A percentile compares a stretch with the other conserved stretches of the same genome.
Conservation (phyloP, 2,329 filamentous ascomycete genomes). For the Emericellopsis cladophorae region DNA sequence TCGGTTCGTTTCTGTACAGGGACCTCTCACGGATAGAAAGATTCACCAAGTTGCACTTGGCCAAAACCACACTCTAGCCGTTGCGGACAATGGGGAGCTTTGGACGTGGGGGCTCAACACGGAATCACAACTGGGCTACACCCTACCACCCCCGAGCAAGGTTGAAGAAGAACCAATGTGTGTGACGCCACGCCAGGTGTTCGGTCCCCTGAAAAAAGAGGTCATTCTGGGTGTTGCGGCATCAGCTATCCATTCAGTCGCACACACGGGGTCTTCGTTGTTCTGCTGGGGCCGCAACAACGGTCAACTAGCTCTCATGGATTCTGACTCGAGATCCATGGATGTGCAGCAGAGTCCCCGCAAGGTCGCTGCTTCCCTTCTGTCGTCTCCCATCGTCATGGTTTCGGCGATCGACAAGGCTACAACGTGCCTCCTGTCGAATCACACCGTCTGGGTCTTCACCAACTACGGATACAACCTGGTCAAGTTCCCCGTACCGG, state of each 20-base stretch:
- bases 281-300: conserved; percentile 95
- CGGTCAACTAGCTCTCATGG: conserved; percentile 86
- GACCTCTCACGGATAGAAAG: conserved; percentile 61
- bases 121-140: conserved; percentile 76
- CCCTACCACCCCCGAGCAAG: conserved; percentile 50
- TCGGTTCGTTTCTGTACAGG: conserved; percentile 70
- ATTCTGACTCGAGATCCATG: conserved; percentile 85
- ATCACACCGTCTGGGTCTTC: conserved; percentile 84
- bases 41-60: conserved; percentile 72
- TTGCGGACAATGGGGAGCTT: conserved; percentile 77
- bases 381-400: conserved; percentile 55
- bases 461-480: conserved; percentile 95
- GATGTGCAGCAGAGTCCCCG: conserved; percentile 73
- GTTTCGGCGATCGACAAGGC: conserved; percentile 85
- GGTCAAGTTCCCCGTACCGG: conserved; percentile 64
- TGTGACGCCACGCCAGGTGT: conserved; percentile 72
- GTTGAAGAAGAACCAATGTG: conserved; percentile 79
- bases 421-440: conserved; percentile 74
- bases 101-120: conserved; percentile 92
- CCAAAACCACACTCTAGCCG: conserved; percentile 79
- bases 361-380: conserved; percentile 73
- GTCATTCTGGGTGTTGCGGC: conserved; percentile 70
- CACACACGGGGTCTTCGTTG: conserved; percentile 66
- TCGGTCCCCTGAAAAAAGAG: conserved; percentile 83
- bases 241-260: conserved; percentile 83